phyloP scores from a whole-genome alignment of 2,329 filamentous ascomycete genomes.

The Aspergillus persii region DNA sequence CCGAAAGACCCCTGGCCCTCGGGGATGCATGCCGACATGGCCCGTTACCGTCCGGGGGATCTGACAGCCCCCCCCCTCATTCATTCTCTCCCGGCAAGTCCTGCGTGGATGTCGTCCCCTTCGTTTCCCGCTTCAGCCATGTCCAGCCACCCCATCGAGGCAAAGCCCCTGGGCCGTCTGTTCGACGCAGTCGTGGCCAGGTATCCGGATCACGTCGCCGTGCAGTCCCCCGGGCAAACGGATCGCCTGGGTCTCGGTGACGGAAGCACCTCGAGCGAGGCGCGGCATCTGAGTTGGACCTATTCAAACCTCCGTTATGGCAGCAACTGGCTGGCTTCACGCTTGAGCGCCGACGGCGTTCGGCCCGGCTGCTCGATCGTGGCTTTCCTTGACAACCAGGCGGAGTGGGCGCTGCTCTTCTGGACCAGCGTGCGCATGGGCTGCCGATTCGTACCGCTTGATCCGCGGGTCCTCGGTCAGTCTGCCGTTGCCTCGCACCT shows the following conservation, averaged over 20 bases:
- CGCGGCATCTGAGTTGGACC: background rate
- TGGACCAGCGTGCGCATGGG: constrained; percentile 5
- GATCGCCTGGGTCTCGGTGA: background rate
- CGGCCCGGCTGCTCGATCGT: background rate
- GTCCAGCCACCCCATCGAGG: background rate
- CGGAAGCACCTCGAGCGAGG: too few relatives aligned
- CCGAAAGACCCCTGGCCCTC: background rate
- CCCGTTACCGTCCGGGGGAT: background rate
- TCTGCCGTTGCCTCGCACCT: background rate
- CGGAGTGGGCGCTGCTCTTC: constrained; percentile 10
- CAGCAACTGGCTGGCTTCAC: background rate
- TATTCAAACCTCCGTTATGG: background rate
- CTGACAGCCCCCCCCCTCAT: background rate
- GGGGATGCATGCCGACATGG: background rate
- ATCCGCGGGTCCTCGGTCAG: constrained; percentile 2
- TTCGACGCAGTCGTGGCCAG: background rate
- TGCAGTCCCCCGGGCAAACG: background rate
- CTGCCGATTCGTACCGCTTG: constrained; percentile 4
- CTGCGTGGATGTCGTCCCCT: background rate
- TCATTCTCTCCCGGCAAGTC: background rate
- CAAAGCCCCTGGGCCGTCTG: background rate
- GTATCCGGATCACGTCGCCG: background rate
- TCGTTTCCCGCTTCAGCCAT: background rate
- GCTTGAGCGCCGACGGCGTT: background rate
- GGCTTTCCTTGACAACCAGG: constrained; percentile 4